Percentiles rank a stretch among this genome's conserved stretches.
These are phyloP conservation scores for Viola pubescens DNA, from an alignment of 441 rosid species.

Conservation along the genomic window DNA sequence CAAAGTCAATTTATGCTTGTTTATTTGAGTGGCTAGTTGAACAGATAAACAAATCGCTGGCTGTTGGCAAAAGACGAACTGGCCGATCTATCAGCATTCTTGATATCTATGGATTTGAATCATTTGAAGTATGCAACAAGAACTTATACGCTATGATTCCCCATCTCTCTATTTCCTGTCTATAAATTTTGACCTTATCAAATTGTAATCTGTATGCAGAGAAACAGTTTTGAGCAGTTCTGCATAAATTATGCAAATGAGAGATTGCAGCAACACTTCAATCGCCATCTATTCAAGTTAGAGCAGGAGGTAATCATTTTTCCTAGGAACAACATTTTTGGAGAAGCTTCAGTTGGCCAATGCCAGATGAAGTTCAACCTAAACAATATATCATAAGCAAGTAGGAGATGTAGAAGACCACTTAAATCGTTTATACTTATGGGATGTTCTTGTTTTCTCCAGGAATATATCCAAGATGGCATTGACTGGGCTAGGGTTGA, in stretches of 20 bases:
- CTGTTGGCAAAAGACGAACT: slow-evolving; percentile 87
- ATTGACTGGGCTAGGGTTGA: slow-evolving; percentile 98
- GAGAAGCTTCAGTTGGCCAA: too few species aligned
- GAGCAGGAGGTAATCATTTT: slow-evolving; percentile 79
- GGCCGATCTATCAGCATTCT: slow-evolving; percentile 99
- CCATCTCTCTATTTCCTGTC: slow-evolving; percentile 5
- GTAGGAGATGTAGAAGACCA: neutral
- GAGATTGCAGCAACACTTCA: slow-evolving; percentile 98
- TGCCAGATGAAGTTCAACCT: too few species aligned
- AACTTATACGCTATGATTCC: slow-evolving; percentile 6
- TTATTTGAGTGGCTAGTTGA: slow-evolving; percentile 97
- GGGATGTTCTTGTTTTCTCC: slow-evolving; percentile 17
- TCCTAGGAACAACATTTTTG: too few species aligned
- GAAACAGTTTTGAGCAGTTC: slow-evolving; percentile 97
- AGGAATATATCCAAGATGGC: slow-evolving; percentile 99
- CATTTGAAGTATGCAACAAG: slow-evolving; percentile 70
- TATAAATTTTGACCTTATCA: slow-evolving; percentile 12
- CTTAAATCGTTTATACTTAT: neutral
- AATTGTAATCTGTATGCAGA: slow-evolving; percentile 44
- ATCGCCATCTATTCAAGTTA: slow-evolving; percentile 93
- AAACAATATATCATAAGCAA: neutral
- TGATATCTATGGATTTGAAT: slow-evolving; percentile 98
- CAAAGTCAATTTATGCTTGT: slow-evolving; percentile 87
- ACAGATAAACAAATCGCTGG: slow-evolving; percentile 94
- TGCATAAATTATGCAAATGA: slow-evolving; percentile 99